Evolutionary conservation across 371 early-diverging fungal genomes (phyloP).

Genomic region (Zychaea mexicana): DNA sequence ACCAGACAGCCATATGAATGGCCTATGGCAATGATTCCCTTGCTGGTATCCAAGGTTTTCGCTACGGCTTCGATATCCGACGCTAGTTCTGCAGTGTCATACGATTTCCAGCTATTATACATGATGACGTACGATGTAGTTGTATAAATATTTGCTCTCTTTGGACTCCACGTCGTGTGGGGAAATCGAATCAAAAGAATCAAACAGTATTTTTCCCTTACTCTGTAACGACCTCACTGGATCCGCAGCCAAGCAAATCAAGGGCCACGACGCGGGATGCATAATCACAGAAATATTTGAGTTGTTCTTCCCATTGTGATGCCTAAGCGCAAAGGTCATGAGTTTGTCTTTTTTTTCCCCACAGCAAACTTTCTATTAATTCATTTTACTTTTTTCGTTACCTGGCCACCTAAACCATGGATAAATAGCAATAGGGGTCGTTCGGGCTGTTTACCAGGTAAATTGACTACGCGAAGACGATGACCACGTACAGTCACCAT

Average conservation of each 20-base stretch:
- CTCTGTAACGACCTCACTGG: constrained; percentile 55
- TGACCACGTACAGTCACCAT: constrained; percentile 56
- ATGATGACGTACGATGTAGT: too few species aligned
- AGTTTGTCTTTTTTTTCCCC: too few species aligned
- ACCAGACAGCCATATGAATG: constrained; percentile 74
- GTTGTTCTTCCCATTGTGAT: constrained; percentile 66
- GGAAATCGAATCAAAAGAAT: too few species aligned
- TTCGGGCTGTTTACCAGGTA: constrained; percentile 47
- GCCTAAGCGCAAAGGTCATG: constrained; percentile 31
- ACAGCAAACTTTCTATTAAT: too few species aligned
- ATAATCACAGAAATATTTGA: constrained; percentile 62
- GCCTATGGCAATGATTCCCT: constrained; percentile 60
- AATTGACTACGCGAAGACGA: constrained; percentile 61
- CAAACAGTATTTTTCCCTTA: constrained; percentile 23
- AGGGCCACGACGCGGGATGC: constrained; percentile 60
- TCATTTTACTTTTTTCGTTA: constrained; percentile 11
- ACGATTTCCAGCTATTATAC: constrained; percentile 50
- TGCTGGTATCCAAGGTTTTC: constrained; percentile 31
- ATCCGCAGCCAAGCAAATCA: constrained; percentile 70
- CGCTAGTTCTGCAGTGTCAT: constrained; percentile 56
- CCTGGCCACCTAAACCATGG: constrained; percentile 67
- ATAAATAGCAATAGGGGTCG: constrained; percentile 58
- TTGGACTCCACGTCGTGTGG: too few species aligned
- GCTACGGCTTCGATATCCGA: constrained; percentile 46
- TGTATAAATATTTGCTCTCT: too few species aligned